Evolutionary conservation across 768 basidiomycete species (phyloP).

Genomic region (Pulveroboletus sp.): DNA sequence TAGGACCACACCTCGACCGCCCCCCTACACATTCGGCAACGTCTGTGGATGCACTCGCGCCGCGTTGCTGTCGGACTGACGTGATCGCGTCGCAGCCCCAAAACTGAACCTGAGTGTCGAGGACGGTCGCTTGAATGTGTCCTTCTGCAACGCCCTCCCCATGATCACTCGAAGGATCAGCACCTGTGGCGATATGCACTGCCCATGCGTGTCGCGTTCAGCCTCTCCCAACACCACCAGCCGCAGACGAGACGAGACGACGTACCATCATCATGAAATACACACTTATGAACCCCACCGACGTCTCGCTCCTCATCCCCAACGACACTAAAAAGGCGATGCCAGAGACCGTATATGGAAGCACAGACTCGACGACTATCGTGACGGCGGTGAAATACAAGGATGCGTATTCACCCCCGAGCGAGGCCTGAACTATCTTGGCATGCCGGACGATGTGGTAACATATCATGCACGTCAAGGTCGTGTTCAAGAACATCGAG

Average conservation of each 20-base stretch:
- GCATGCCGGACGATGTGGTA: conserved; percentile 14
- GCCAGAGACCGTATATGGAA: conserved; percentile 23
- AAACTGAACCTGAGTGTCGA: conserved; percentile 13
- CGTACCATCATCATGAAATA: conserved; percentile 21
- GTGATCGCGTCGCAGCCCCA: background rate
- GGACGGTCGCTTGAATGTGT: background rate
- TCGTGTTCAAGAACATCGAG: conserved; percentile 14
- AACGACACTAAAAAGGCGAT: conserved; percentile 22
- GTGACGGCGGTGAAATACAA: conserved; percentile 12
- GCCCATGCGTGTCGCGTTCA: background rate
- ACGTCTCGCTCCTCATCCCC: conserved; percentile 11
- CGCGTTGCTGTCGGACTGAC: background rate
- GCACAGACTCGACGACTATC: conserved; percentile 20
- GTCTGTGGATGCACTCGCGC: background rate
- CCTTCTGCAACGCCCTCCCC: conserved; percentile 11
- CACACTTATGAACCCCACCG: conserved; percentile 9
- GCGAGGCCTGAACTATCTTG: background rate
- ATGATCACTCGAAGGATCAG: conserved; percentile 22
- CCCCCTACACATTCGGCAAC: background rate
- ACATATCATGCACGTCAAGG: conserved; percentile 22
- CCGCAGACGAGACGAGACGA: background rate
- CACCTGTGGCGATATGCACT: conserved; percentile 28
- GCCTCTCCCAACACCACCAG: too few relatives aligned
- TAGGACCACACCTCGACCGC: too few relatives aligned
- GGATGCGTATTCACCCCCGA: conserved; percentile 17